phyloP scores from a whole-genome alignment of 345 rosid genomes.

The Trapa incisa region DNA sequence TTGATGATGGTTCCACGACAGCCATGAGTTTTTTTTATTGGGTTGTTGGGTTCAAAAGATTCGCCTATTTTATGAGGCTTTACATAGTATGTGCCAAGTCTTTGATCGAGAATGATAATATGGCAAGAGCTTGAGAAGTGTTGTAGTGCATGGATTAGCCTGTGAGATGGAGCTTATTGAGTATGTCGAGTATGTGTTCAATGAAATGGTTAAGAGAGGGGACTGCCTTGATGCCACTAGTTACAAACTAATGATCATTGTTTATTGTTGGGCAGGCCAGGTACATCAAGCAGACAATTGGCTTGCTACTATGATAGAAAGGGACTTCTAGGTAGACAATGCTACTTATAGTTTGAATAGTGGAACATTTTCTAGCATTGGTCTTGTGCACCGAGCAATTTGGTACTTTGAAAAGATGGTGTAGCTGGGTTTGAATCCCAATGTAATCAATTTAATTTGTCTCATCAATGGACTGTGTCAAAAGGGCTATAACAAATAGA shows the following conservation, averaged over 20 bases:
- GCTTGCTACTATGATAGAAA: conserved; percentile 51
- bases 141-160: too few species aligned
- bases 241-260: conserved; percentile 55
- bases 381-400: conserved; percentile 41
- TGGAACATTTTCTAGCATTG: conserved; percentile 39
- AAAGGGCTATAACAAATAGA: conserved; percentile 73
- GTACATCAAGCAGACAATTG: conserved; percentile 55
- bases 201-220: conserved; percentile 49
- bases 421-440: conserved; percentile 49
- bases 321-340: conserved; percentile 50
- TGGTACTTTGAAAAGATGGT: conserved; percentile 62
- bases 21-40: too few species aligned
- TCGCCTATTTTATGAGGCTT: too few species aligned
- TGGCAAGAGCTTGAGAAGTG: conserved; percentile 55
- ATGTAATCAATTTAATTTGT: conserved; percentile 63
- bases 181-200: too few species aligned
- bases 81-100: conserved; percentile 57
- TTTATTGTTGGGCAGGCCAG: conserved; percentile 43
- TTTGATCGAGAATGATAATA: conserved; percentile 42
- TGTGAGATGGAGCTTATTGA: too few species aligned
- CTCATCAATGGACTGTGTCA: conserved; percentile 70
- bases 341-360: conserved; percentile 57
- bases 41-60: too few species aligned
- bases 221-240: conserved; percentile 40
- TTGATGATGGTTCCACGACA: too few species aligned